Percentiles rank a stretch among this genome's conserved stretches.
Conservation (phyloP, 148 eudicot species). For the Tetragonia tetragonoides region DNA sequence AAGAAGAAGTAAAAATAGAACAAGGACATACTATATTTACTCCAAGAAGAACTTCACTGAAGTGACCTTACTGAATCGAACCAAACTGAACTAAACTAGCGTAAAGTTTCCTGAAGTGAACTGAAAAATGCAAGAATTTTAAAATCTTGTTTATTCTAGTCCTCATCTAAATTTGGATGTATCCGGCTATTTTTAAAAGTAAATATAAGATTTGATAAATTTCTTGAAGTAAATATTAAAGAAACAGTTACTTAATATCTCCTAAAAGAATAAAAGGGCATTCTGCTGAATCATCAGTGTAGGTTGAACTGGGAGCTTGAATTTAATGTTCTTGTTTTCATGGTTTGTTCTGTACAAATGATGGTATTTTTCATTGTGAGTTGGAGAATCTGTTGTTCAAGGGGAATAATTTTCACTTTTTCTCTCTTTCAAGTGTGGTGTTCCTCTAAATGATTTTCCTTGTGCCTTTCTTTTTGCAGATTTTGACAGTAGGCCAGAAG, state of each 20-base stretch:
- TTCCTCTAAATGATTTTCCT: slow-evolving; percentile 9
- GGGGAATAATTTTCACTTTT: not conserved
- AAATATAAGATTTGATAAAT: not conserved
- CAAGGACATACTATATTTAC: no score
- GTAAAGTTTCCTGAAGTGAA: no score
- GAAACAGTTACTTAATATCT: not conserved
- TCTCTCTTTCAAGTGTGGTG: not conserved
- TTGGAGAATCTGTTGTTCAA: slow-evolving; percentile 6
- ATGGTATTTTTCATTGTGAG: not conserved
- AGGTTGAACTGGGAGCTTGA: not conserved
- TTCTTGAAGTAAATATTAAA: no score
- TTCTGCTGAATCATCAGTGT: not conserved
- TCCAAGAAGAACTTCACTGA: no score
- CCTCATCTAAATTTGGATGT: not conserved
- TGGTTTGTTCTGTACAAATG: not conserved
- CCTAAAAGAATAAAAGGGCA: not conserved
- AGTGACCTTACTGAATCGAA: no score
- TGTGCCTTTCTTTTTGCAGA: slow-evolving; percentile 44
- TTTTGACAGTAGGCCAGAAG: slow-evolving; percentile 84
- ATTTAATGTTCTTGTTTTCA: not conserved
- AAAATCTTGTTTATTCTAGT: not conserved
- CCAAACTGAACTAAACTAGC: no score
- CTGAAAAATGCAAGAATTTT: no score
- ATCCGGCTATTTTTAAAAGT: not conserved
- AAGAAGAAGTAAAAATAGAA: no score